Evolutionary conservation across 768 basidiomycete species (phyloP), one percentile per base, ranked within the genome.

Genomic region (Amanita molliuscula): DNA sequence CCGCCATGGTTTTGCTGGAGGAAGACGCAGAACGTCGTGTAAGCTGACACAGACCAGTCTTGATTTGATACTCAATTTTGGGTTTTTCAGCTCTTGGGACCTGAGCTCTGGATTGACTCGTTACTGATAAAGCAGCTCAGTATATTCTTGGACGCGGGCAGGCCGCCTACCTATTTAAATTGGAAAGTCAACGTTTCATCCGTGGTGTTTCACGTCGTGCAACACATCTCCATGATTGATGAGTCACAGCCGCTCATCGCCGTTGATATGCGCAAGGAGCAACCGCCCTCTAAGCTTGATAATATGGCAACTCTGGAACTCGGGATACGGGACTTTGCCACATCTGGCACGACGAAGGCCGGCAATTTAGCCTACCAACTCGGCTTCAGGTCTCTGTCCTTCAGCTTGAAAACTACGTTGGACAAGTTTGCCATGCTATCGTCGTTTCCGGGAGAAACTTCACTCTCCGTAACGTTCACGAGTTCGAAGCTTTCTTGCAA

Each of bases 1-100:
- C 70, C 15, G 72, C 70, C 40, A 59, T 67, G n/a, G 58, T 61
- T 28, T 60, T 60, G 47, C 57, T 87, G 15, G 69, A 76, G 56
- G 63, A 74, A 37, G 81, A 80, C 41, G 53, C 76, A 34, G 64
- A 65, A 48, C 61, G 57, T 23, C 66, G 65, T 58, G 82, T 84
- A 60, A 59, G 73, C 55, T 41, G 23, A 26, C 34, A 51, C 42
- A 28, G 33, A 31, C 38, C 21, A 11, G 10, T 1, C 23, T 36
- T 6, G 28, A 15, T 25, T 47, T 46, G 9, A 47, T 37, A 41
- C 37, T 25, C 35, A 37, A 7, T 21, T 50, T 23, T 37, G 33
- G 15, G 3, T 1, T 35, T 25, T 16, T 16, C 26, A 74, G 72
- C 55, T 52, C 25, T 29, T 58, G n/a, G 57, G 65, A 44, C 67